phyloP scores from a whole-genome alignment of 164 flowering plant genomes.

The Warburgia ugandensis region DNA sequence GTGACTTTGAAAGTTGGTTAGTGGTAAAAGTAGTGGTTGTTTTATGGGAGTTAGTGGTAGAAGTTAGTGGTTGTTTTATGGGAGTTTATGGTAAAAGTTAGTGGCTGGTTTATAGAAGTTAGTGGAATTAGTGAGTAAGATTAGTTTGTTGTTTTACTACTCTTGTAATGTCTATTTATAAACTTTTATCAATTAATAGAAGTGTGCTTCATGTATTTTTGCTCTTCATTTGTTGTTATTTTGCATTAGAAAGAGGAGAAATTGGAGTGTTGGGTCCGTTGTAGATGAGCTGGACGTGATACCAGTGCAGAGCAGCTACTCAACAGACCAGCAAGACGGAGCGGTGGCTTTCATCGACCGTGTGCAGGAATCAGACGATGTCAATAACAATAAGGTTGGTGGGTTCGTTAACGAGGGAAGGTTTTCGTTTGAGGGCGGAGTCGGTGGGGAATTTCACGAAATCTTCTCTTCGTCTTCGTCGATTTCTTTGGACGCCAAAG shows the following conservation, averaged over 20 bases:
- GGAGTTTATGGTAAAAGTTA: too few relatives aligned
- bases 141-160: too few relatives aligned
- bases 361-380: conserved; percentile 18
- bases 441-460: conserved; percentile 30
- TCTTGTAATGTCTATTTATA: too few relatives aligned
- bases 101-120: too few relatives aligned
- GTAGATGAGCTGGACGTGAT: conserved; percentile 53
- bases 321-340: conserved; percentile 50
- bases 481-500: conserved; percentile 15
- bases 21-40: too few relatives aligned
- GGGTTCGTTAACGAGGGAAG: conserved; percentile 53
- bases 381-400: conserved; percentile 27
- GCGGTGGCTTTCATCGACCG: conserved; percentile 26
- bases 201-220: too few relatives aligned
- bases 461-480: conserved; percentile 23
- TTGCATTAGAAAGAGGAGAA: conserved; percentile 16
- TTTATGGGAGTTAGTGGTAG: too few relatives aligned
- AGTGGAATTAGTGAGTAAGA: too few relatives aligned
- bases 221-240: too few relatives aligned
- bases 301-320: conserved; percentile 59
- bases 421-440: conserved; percentile 47
- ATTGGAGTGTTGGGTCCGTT: conserved; percentile 20
- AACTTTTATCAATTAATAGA: too few relatives aligned
- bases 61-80: too few relatives aligned
- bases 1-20: too few relatives aligned